Conservation (phyloP, 1,284 basidiomycete species). For the Cerioporus squamosus region DNA sequence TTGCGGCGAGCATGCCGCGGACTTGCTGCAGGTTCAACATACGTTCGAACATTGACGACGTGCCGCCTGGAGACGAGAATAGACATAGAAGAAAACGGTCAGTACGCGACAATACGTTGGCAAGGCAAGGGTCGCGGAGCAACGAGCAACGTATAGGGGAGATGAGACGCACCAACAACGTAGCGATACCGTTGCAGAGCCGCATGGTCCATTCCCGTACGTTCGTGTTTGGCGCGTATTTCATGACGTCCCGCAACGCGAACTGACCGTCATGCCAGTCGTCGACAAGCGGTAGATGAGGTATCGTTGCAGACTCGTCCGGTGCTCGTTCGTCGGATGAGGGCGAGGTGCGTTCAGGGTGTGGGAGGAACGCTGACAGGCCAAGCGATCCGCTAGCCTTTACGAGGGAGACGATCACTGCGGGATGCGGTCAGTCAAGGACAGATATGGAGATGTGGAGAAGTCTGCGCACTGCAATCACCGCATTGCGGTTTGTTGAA, state of each 20-base stretch:
- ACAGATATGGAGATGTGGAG: too few relatives aligned
- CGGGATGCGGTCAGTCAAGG: neutral
- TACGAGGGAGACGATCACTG: conserved; percentile 50
- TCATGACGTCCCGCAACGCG: conserved; percentile 42
- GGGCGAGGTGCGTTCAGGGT: conserved; percentile 21
- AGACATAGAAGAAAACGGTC: neutral
- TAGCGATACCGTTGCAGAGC: conserved; percentile 50
- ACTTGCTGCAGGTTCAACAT: conserved; percentile 21
- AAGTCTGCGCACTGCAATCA: conserved; percentile 49
- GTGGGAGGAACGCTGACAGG: conserved; percentile 50
- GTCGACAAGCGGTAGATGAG: conserved; percentile 46
- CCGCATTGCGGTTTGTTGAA: conserved; percentile 50
- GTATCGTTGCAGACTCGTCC: conserved; percentile 28
- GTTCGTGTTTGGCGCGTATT: conserved; percentile 33
- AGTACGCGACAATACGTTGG: neutral
- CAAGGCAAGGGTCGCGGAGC: neutral
- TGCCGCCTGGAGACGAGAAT: conserved; percentile 17
- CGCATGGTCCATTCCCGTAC: conserved; percentile 45
- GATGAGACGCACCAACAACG: conserved; percentile 33
- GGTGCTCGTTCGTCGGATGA: conserved; percentile 15
- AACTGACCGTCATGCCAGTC: conserved; percentile 43
- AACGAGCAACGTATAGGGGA: neutral
- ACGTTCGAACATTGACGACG: conserved; percentile 31
- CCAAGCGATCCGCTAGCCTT: conserved; percentile 47
- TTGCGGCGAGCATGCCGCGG: conserved; percentile 5